phyloP scores from a whole-genome alignment of 345 rosid genomes.

The Erucastrum elatum region DNA sequence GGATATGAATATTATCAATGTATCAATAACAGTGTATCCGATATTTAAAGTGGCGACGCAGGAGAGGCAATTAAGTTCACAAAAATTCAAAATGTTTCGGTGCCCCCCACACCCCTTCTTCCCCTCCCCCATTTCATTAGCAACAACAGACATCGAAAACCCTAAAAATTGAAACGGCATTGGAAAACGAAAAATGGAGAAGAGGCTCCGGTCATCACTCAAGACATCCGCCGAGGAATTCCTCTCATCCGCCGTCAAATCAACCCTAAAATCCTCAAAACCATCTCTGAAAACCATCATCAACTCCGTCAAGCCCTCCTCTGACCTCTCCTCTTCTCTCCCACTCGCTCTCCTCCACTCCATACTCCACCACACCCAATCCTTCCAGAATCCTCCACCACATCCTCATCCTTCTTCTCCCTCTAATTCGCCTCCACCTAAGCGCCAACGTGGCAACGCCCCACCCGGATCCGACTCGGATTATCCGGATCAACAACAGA shows the following conservation, averaged over 20 bases:
- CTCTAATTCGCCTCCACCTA: conserved; percentile 53
- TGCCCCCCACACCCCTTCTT: background rate
- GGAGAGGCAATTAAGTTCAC: background rate
- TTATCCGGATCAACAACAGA: conserved; percentile 19
- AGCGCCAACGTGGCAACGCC: conserved; percentile 50
- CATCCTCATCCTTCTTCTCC: conserved; percentile 20
- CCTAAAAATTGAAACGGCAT: background rate
- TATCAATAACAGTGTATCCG: no score
- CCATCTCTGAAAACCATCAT: conserved; percentile 65
- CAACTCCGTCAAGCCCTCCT: conserved; percentile 50
- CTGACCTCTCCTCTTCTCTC: conserved; percentile 55
- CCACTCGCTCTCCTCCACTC: conserved; percentile 57
- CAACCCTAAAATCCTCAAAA: conserved; percentile 60
- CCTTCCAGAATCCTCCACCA: conserved; percentile 38
- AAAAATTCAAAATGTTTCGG: background rate
- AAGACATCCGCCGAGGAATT: conserved; percentile 71
- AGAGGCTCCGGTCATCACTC: conserved; percentile 68
- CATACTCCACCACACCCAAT: conserved; percentile 42
- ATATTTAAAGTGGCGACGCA: no score
- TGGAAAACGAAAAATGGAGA: conserved; percentile 50
- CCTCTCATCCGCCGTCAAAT: conserved; percentile 51
- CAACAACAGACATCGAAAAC: background rate
- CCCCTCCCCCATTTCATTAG: background rate
- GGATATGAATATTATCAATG: no score
- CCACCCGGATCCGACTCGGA: conserved; percentile 21